phyloP scores from a whole-genome alignment of 805 yeast genomes.

The Groenewaldozyma tartarivorans region DNA sequence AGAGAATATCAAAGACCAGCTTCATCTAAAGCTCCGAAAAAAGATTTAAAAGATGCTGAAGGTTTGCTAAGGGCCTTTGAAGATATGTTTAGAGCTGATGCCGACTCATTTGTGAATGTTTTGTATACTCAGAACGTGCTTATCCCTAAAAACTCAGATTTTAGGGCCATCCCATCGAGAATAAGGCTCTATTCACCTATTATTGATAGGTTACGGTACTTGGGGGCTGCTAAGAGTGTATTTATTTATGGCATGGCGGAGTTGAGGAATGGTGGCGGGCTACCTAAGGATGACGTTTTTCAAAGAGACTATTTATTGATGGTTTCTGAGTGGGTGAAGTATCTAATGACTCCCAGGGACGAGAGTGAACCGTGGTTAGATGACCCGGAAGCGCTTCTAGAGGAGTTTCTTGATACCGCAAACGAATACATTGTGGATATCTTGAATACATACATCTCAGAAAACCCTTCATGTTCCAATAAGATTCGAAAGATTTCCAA shows the following conservation, averaged over 20 bases:
- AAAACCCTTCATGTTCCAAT: not conserved
- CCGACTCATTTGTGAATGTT: constrained; percentile 20
- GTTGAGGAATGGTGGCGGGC: constrained; percentile 1
- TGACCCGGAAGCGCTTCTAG: constrained; percentile 2
- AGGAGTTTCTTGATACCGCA: constrained; percentile 6
- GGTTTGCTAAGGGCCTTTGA: constrained; percentile 25
- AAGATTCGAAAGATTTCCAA: not conserved
- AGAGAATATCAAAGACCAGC: constrained; percentile 39
- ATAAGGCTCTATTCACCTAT: constrained; percentile 15
- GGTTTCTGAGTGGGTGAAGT: constrained; percentile 8
- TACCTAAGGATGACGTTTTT: too few species aligned
- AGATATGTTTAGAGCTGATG: constrained; percentile 11
- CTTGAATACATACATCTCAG: not conserved
- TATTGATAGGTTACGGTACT: constrained; percentile 9
- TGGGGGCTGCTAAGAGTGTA: constrained; percentile 8
- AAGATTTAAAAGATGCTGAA: constrained; percentile 33
- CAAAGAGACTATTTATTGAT: not conserved
- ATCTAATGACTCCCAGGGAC: constrained; percentile 3
- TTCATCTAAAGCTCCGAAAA: constrained; percentile 19
- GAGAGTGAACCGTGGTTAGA: constrained; percentile 1
- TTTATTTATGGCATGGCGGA: constrained; percentile 3
- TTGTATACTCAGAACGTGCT: constrained; percentile 29
- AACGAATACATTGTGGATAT: constrained; percentile 2
- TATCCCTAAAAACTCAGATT: constrained; percentile 16
- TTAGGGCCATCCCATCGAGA: constrained; percentile 1